Base-by-base conservation (phyloP, 768 basidiomycete species). In the Clitopilus hobsonii region DNA sequence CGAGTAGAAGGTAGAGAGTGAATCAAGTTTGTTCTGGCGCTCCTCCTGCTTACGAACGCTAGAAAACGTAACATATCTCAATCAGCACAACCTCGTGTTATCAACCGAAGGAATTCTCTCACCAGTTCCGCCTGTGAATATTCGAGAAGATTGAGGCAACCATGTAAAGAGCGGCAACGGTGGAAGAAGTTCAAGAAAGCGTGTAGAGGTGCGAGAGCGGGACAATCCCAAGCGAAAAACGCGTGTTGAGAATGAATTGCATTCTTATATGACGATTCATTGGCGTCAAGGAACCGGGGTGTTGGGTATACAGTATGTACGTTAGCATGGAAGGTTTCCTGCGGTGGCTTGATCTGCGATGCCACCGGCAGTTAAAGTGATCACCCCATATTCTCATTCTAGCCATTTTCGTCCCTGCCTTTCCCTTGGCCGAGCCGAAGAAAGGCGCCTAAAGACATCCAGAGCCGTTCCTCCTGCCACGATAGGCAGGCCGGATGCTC, bases 11-110 rank as follows among this genome's bases (percentile, higher is more conserved):
- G 69, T 60, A 29, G 73, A 68, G 24, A 78, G 69, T 16, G 74
- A 68, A 58, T 72, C 73, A 58, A 79, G 69, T 60, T 74, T 67
- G 26, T 69, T 66, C 65, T 76, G 70, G 52, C 77, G 75, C 59
- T 78, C 73, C 53, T 66, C 60, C 64, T 75, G 77, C 63, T 79
- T 79, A 69, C 69, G 67, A 56, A 69, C 65, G 64, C 79, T 81
- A 13, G 54, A 2, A 52, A 24, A 36, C 23, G 30, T 49, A 51
- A 32, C 49, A 20, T n/a, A 13, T 24, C 8, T 29, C 14, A 25
- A 28, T 14, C 51, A 25, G 24, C 28, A 13, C 22, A 10, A 23
- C 41, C 11, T 45, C 14, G 30, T 32, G 11, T 45, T 45, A 45
- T 45, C 41, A 16, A 20, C 16, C 41, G 3, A 23, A 45, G n/a